phyloP scores from a whole-genome alignment of 2,329 filamentous ascomycete species.

The Pseudogymnoascus sp. region DNA sequence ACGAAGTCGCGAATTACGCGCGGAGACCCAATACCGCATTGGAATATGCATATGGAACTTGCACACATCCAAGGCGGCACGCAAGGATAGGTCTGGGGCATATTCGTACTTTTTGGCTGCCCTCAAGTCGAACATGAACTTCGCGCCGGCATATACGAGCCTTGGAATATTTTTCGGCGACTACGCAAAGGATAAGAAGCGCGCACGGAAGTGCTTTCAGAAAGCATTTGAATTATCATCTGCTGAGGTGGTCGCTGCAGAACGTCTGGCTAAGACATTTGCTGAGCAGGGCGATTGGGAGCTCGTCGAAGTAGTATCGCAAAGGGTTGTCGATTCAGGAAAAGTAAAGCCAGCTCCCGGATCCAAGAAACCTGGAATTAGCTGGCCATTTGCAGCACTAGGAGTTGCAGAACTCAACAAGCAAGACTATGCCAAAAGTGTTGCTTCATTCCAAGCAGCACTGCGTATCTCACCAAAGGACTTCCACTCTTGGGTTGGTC shows the following conservation, averaged over 20 bases:
- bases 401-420: slow-evolving; percentile 93
- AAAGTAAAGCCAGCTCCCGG: slow-evolving; percentile 84
- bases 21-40: slow-evolving; percentile 79
- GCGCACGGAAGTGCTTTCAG: slow-evolving; percentile 88
- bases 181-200: slow-evolving; percentile 77
- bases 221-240: slow-evolving; percentile 91
- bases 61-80: slow-evolving; percentile 63
- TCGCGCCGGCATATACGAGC: slow-evolving; percentile 84
- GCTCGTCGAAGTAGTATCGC: slow-evolving; percentile 84
- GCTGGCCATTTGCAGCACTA: slow-evolving; percentile 91
- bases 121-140: slow-evolving; percentile 78
- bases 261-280: slow-evolving; percentile 77
- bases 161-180: slow-evolving; percentile 88
- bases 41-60: slow-evolving; percentile 82
- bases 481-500: slow-evolving; percentile 91
- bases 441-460: slow-evolving; percentile 86
- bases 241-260: slow-evolving; percentile 77
- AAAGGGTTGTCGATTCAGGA: slow-evolving; percentile 88
- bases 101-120: slow-evolving; percentile 79
- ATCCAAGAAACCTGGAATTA: slow-evolving; percentile 85
- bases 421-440: slow-evolving; percentile 80
- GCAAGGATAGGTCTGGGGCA: slow-evolving; percentile 73
- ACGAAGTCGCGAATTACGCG: slow-evolving; percentile 63
- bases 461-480: slow-evolving; percentile 76
- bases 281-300: slow-evolving; percentile 94